These are phyloP conservation scores for Suillus lakei DNA, from an alignment of 768 basidiomycete genomes.

Conservation along the genomic window DNA sequence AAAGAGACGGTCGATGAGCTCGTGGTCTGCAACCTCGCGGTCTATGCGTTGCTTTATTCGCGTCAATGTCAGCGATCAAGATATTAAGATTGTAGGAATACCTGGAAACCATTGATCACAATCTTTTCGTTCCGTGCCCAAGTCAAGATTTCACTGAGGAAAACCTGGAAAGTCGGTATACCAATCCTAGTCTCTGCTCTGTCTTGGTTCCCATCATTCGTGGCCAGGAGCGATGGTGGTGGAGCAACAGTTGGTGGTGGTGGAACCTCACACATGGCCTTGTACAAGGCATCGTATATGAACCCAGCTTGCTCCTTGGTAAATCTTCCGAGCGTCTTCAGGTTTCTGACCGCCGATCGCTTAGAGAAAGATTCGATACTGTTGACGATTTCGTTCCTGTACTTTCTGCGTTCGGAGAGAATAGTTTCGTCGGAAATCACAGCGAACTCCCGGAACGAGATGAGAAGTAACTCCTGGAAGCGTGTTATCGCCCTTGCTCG, in stretches of 20 bases:
- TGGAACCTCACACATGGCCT: constrained; percentile 78
- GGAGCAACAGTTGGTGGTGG: constrained; percentile 61
- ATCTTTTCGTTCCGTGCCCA: constrained; percentile 97
- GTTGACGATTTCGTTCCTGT: constrained; percentile 88
- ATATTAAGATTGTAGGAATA: constrained; percentile 30
- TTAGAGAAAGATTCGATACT: constrained; percentile 95
- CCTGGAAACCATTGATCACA: constrained; percentile 91
- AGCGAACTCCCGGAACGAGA: constrained; percentile 97
- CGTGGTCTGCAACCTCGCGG: constrained; percentile 92
- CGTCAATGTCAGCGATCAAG: constrained; percentile 12
- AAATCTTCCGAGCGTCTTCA: constrained; percentile 80
- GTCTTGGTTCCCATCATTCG: constrained; percentile 66
- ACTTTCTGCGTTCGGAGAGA: constrained; percentile 79
- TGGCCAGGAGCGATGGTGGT: constrained; percentile 52
- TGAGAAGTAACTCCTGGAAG: constrained; percentile 95
- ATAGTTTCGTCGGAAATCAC: constrained; percentile 97
- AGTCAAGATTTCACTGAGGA: constrained; percentile 89
- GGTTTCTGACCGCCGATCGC: constrained; percentile 86
- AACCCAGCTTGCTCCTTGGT: constrained; percentile 85
- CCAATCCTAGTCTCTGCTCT: constrained; percentile 91
- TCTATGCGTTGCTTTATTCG: constrained; percentile 77
- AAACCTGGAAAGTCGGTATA: constrained; percentile 82
- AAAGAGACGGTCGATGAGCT: constrained; percentile 92
- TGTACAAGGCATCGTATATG: constrained; percentile 92
- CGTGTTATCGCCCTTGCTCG: constrained; percentile 92